phyloP scores from a whole-genome alignment of 129 eudicot genomes.

The Tagetes erecta region DNA sequence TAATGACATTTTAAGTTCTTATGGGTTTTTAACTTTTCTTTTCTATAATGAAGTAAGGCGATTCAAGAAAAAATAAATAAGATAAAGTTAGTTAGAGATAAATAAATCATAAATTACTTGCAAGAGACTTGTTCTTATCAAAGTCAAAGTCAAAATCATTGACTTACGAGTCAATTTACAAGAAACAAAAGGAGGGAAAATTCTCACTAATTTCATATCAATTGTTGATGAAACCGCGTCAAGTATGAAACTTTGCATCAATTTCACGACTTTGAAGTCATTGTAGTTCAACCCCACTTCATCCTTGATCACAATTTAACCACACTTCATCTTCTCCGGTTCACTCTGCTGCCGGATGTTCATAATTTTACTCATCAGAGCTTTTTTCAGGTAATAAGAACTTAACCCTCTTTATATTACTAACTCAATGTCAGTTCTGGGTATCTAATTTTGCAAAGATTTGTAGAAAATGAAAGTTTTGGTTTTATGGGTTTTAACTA shows the following conservation, averaged over 20 bases:
- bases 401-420: background rate
- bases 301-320: constrained; percentile 11
- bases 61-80: too few species aligned
- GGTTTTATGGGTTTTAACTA: background rate
- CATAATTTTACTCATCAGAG: background rate
- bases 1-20: too few species aligned
- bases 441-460: constrained; percentile 1
- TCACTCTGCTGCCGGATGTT: constrained; percentile 20
- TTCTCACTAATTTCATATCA: background rate
- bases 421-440: background rate
- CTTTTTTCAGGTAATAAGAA: constrained; percentile 8
- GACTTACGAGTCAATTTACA: background rate
- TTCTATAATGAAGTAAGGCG: too few species aligned
- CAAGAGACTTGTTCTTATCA: background rate
- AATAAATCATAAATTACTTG: too few species aligned
- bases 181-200: constrained; percentile 19
- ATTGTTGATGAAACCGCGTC: constrained; percentile 25
- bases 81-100: too few species aligned
- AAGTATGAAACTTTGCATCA: background rate
- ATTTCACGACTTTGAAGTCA: constrained; percentile 22
- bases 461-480: background rate
- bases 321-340: background rate
- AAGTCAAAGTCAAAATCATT: background rate
- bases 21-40: too few species aligned
- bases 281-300: constrained; percentile 14